A percentile compares a stretch with the other conserved stretches of the same genome.
Evolutionary conservation across 805 yeast species (phyloP).

Genomic region (Tetrapisispora phaffii): DNA sequence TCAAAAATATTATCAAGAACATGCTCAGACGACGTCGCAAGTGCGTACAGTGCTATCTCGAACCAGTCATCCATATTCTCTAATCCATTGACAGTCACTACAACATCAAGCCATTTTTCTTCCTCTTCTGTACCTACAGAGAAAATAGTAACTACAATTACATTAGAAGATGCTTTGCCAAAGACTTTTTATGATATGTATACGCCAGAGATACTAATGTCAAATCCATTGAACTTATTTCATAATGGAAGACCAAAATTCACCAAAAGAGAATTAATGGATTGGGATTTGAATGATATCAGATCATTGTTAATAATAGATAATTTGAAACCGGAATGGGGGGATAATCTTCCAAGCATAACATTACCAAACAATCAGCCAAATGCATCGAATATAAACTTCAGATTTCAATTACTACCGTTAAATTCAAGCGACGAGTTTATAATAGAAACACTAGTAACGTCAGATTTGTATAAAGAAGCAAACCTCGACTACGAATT

Average conservation of each 20-base stretch:
- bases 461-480: slow-evolving; percentile 58
- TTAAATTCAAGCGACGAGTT: slow-evolving; percentile 39
- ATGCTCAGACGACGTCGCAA: neutral
- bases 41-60: neutral
- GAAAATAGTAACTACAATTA: slow-evolving; percentile 17
- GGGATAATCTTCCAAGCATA: slow-evolving; percentile 39
- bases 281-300: slow-evolving; percentile 65
- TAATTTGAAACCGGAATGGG: slow-evolving; percentile 46
- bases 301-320: slow-evolving; percentile 53
- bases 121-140: neutral
- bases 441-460: slow-evolving; percentile 40
- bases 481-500: slow-evolving; percentile 46
- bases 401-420: slow-evolving; percentile 44
- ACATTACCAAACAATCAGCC: neutral
- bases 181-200: slow-evolving; percentile 45
- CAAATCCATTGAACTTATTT: slow-evolving; percentile 33
- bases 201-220: slow-evolving; percentile 41
- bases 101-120: slow-evolving; percentile 3
- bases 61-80: slow-evolving; percentile 10
- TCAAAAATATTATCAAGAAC: neutral
- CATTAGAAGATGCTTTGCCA: slow-evolving; percentile 46
- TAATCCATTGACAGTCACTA: slow-evolving; percentile 13
- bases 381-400: slow-evolving; percentile 18
- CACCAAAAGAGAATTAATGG: slow-evolving; percentile 51
- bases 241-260: slow-evolving; percentile 53